Conservation (phyloP, 2,329 filamentous ascomycete species). For the Monilinia fructigena region DNA sequence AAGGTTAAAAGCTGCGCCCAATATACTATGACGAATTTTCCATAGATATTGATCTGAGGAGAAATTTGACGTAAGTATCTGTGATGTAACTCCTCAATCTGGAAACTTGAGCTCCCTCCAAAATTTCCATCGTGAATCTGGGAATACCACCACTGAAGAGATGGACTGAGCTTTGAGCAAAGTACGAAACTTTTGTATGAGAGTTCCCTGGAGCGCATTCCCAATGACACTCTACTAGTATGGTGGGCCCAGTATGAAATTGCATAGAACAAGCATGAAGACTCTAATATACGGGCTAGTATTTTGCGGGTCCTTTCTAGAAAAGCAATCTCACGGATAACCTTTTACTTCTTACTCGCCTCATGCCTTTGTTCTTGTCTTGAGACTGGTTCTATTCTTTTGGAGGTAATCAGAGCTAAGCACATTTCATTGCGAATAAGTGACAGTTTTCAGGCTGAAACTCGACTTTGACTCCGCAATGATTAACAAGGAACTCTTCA, state of each 20-base stretch:
- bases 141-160: not conserved
- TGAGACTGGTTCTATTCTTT: not conserved
- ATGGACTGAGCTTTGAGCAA: not conserved
- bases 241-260: not conserved
- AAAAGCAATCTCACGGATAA: not conserved
- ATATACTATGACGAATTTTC: not conserved
- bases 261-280: not conserved
- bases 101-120: not conserved
- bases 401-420: not conserved
- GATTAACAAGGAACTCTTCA: not conserved
- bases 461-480: not conserved
- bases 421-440: not conserved
- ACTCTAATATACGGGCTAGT: no score
- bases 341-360: not conserved
- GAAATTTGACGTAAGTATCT: rapidly evolving
- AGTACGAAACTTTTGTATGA: not conserved
- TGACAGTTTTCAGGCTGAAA: not conserved
- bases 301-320: no score
- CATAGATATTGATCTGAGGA: not conserved
- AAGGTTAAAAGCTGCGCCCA: not conserved
- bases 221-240: no score
- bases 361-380: not conserved
- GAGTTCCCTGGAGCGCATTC: not conserved
- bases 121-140: not conserved
- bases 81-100: rapidly evolving